Base-by-base conservation (phyloP, 495 filamentous ascomycete genomes). In the Extremus antarcticus region DNA sequence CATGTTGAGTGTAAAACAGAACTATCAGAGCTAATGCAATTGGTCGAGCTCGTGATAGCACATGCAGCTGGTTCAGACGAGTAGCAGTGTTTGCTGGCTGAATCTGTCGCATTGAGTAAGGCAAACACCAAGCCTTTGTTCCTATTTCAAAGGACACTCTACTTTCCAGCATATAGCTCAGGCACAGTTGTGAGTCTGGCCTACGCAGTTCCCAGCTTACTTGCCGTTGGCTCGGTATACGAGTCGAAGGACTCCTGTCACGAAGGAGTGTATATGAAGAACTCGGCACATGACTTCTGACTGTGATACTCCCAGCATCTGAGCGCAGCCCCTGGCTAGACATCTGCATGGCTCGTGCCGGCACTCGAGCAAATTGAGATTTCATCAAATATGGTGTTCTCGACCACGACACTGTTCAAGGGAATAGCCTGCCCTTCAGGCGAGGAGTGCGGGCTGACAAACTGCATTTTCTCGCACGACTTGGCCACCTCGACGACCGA, bases 351-450 rank as follows among this genome's bases (percentile, higher is more conserved):
- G n/a, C n/a, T n/a, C n/a, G n/a, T n/a, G n/a, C n/a, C n/a, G n/a
- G n/a, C n/a, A n/a, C n/a, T n/a, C n/a, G n/a, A n/a, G n/a, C n/a
- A n/a, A n/a, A n/a, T n/a, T n/a, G n/a, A n/a, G n/a, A n/a, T n/a
- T 13, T 35, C 29, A 9, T 11, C 54, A 49, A 71, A 59, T 4
- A 90, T 90, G 86, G 86, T 87, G 61, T 70, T 62, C 43, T 35
- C 77, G 15, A 70, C 84, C 4, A 72, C 84, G 13, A 80, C 80
- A 2, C 69, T 83, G 25, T 85, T 90, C 67, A 81, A 76, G 59
- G 72, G 72, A 24, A 72, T 88, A 24, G 69, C 75, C 25, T 91
- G 87, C 65, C 85, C 86, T 0, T 67, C 78, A 47, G 75, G 77
- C 16, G 69, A 79, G 50, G 47, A 64, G 47, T 86, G 82, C 63